Base-by-base conservation (phyloP, 345 rosid species). In the Excoecaria cochinchinensis region DNA sequence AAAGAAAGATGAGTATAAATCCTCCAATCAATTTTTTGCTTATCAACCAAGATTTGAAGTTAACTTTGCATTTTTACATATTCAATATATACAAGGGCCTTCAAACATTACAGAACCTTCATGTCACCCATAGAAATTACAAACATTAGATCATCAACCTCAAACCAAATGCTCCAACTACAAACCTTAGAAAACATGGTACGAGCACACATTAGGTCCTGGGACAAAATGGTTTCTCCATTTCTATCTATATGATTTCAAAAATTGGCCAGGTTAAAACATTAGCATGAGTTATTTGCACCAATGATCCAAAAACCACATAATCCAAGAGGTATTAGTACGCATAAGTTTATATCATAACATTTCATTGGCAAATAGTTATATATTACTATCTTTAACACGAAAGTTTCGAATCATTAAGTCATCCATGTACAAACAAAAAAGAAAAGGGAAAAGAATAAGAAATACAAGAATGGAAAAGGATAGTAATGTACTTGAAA, bases 401-500 rank as follows among this genome's bases (percentile, higher is more conserved):
- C 0, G 4, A 67, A 31, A 46, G 22, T 12, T 8, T 67, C 13
- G 56, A 71, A 51, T 13, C 17, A n/a, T 0, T 31, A 8, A 53
- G 38, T 52, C 8, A 56, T 42, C 50, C 39, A 40, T 15, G 8
- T 13, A 42, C 17, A 21, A 51, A 56, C 62, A 40, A 15, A 11
- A 21, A 6, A 22, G 12, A 16, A 0, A 21, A n/a, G 48, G 47
- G 52, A 66, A 64, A 8, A 59, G 70, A 25, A 44, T 44, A 44
- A 44, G 48, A 44, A 44, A 44, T 6, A 50, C 38, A 56, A 72
- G 48, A 36, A 73, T 69, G 56, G 21, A 59, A 50, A 48, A 15
- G 12, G 13, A 62, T 39, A 39, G 64, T 36, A 46, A 57, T 77
- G 63, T 78, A 86, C 91, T 73, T 87, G 91, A 76, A 87, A 87